phyloP scores from a whole-genome alignment of 2,329 filamentous ascomycete species.

The Pestalotiopsis sp. region DNA sequence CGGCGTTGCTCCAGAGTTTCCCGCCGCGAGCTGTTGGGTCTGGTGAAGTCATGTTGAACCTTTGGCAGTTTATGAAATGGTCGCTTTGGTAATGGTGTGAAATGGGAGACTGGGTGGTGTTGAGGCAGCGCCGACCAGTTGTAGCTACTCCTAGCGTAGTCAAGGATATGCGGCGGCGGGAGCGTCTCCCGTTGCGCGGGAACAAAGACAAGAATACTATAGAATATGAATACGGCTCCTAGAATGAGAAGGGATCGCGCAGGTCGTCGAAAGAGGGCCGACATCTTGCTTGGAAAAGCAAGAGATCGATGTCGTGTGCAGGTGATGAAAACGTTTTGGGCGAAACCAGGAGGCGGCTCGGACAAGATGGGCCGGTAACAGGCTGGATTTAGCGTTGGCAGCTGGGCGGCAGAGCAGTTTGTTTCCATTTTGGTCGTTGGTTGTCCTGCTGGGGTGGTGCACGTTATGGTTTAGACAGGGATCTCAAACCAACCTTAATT shows the following conservation, averaged over 20 bases:
- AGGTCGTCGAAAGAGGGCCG: conserved; percentile 14
- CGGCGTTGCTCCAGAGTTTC: conserved; percentile 28
- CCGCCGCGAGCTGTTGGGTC: conserved; percentile 22
- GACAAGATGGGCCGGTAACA: neutral
- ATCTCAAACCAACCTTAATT: neutral
- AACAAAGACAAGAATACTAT: conserved; percentile 15
- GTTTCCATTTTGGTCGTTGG: neutral
- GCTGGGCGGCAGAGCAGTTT: neutral
- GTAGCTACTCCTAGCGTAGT: conserved; percentile 15
- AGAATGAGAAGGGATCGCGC: conserved; percentile 12
- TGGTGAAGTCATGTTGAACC: conserved; percentile 38
- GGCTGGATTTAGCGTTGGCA: neutral
- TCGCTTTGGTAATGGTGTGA: conserved; percentile 12
- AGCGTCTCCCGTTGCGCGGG: conserved; percentile 9
- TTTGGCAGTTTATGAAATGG: conserved; percentile 8
- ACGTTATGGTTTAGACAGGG: neutral
- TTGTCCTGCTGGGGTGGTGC: neutral
- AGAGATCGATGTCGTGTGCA: neutral
- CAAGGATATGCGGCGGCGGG: conserved; percentile 2
- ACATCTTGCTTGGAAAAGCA: conserved; percentile 8
- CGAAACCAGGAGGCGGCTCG: neutral
- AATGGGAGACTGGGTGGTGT: conserved; percentile 8
- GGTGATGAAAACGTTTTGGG: neutral
- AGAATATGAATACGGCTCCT: conserved; percentile 12
- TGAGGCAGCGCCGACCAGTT: conserved; percentile 17